Evolutionary conservation across 179 eudicot species (phyloP).

Genomic region (Silene noctiflora): DNA sequence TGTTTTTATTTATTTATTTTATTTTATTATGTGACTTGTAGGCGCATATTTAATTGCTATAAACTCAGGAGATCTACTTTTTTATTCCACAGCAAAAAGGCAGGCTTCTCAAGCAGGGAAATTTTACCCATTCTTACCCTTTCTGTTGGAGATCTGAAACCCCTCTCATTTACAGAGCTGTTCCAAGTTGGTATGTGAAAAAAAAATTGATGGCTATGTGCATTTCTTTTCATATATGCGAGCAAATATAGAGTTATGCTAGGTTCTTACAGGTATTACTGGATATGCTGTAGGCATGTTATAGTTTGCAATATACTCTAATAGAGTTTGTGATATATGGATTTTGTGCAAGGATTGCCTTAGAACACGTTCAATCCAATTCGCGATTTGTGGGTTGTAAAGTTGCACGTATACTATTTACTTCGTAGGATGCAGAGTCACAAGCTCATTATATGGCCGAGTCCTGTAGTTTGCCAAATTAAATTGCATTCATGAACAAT

Average conservation of each 20-base stretch:
- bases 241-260: not conserved
- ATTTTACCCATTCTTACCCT: slow-evolving; percentile 77
- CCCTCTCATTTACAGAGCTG: slow-evolving; percentile 97
- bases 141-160: slow-evolving; percentile 98
- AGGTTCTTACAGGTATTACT: not conserved
- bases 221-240: not conserved
- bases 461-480: not conserved
- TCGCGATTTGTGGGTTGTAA: not conserved
- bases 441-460: not conserved
- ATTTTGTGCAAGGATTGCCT: not conserved
- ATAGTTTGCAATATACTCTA: not conserved
- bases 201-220: not conserved
- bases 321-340: not conserved
- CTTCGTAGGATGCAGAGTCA: not conserved
- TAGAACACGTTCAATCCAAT: not conserved
- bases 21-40: not conserved
- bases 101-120: slow-evolving; percentile 86
- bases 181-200: slow-evolving; percentile 79
- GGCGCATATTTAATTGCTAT: not conserved
- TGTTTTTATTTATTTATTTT: not conserved
- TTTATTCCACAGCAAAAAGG: slow-evolving; percentile 51
- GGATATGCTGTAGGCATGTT: not conserved
- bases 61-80: slow-evolving; percentile 7
- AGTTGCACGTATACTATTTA: not conserved
- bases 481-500: not conserved